These are phyloP conservation scores for Fraxinus sp. DNA, from an alignment of 305 asterid species.

Conservation along the genomic window DNA sequence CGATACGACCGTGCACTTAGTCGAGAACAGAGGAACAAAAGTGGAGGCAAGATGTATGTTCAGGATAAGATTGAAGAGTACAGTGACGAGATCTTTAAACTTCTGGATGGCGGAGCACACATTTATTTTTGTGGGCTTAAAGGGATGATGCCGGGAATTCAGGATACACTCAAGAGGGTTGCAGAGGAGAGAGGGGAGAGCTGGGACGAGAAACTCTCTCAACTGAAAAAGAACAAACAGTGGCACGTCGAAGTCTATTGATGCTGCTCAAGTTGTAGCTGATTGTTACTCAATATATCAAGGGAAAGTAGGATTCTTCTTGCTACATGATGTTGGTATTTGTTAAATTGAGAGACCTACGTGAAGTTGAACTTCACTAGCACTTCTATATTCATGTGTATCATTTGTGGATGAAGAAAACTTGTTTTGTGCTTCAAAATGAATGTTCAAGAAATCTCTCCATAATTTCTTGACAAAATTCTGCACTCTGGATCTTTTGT, in stretches of 20 bases:
- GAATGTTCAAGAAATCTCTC: neutral
- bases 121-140: conserved; percentile 94
- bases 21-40: conserved; percentile 82
- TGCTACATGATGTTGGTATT: neutral
- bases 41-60: conserved; percentile 94
- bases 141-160: conserved; percentile 99
- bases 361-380: neutral
- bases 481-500: neutral
- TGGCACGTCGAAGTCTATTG: conserved; percentile 97
- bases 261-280: conserved; percentile 3
- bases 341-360: neutral
- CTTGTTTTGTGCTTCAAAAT: neutral
- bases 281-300: neutral
- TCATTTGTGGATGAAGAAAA: neutral
- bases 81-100: conserved; percentile 82
- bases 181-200: conserved; percentile 85
- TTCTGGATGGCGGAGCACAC: conserved; percentile 85
- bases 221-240: conserved; percentile 87
- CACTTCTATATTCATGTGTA: neutral
- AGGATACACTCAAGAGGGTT: conserved; percentile 81
- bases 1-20: conserved; percentile 85
- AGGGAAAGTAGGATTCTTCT: neutral
- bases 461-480: neutral
- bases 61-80: conserved; percentile 97
- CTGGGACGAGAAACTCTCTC: conserved; percentile 84